Percentiles rank a stretch among this genome's conserved stretches.
These are phyloP conservation scores for Candida sakaeoensis DNA, from an alignment of 805 yeast genomes.

Conservation along the genomic window DNA sequence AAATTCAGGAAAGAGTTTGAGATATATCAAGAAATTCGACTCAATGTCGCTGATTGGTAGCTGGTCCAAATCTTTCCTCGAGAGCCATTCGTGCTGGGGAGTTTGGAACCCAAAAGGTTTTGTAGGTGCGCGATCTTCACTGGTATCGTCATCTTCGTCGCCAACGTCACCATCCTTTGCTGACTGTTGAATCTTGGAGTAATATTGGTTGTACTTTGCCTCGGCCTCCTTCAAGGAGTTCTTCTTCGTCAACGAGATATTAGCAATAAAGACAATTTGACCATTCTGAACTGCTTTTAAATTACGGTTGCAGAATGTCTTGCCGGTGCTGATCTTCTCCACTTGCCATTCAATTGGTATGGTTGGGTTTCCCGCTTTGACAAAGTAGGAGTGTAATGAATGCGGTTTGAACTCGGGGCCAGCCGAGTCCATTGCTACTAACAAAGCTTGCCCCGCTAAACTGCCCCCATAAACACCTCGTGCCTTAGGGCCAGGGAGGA, in stretches of 20 bases:
- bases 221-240: conserved; percentile 23
- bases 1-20: conserved; percentile 32
- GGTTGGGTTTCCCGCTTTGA: conserved; percentile 17
- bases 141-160: conserved; percentile 22
- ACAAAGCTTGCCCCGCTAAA: conserved; percentile 32
- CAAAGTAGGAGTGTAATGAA: conserved; percentile 31
- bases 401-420: conserved; percentile 32
- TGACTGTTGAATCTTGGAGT: conserved; percentile 20
- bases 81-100: conserved; percentile 31
- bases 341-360: conserved; percentile 27
- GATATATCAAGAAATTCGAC: conserved; percentile 16
- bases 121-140: conserved; percentile 20
- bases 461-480: conserved; percentile 34
- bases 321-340: conserved; percentile 31
- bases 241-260: conserved; percentile 30
- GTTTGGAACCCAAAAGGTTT: conserved; percentile 34
- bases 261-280: conserved; percentile 23
- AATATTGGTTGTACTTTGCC: conserved; percentile 20
- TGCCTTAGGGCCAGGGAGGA: conserved; percentile 21
- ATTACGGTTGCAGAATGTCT: conserved; percentile 30
- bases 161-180: conserved; percentile 22
- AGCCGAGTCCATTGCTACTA: conserved; percentile 27
- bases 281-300: conserved; percentile 26
- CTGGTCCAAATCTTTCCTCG: conserved; percentile 14
- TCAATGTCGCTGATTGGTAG: conserved; percentile 14